Conservation (phyloP, 2,329 filamentous ascomycete genomes). For the Fusarium redolens region DNA sequence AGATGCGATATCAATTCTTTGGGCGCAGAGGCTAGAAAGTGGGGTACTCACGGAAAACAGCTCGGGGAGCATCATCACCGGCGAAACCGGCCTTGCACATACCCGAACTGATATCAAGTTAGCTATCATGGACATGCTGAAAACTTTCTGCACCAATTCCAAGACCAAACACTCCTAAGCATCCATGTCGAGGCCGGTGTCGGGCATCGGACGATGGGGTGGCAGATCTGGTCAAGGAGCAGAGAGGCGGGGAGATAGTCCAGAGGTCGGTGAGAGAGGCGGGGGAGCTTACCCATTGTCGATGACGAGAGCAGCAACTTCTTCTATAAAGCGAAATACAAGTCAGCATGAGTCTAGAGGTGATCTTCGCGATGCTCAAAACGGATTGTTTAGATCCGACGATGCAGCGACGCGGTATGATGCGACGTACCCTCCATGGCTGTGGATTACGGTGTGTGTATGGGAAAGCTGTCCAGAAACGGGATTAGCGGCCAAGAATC, state of each 20-base stretch:
- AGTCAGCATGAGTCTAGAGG: slow-evolving; percentile 54
- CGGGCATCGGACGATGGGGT: slow-evolving; percentile 41
- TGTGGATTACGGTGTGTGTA: slow-evolving; percentile 55
- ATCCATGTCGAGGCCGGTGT: slow-evolving; percentile 27
- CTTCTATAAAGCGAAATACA: slow-evolving; percentile 74
- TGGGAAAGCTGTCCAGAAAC: slow-evolving; percentile 50
- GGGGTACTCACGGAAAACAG: slow-evolving; percentile 95
- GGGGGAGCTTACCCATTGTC: slow-evolving; percentile 97
- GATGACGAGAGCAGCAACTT: slow-evolving; percentile 99
- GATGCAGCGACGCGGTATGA: slow-evolving; percentile 45
- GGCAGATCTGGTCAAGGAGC: slow-evolving; percentile 34
- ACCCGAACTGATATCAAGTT: slow-evolving; percentile 81
- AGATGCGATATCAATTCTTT: slow-evolving; percentile 32
- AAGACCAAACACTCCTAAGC: slow-evolving; percentile 11
- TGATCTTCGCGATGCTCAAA: slow-evolving; percentile 34
- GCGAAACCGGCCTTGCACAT: slow-evolving; percentile 99
- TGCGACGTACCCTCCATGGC: slow-evolving; percentile 66
- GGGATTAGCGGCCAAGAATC: slow-evolving; percentile 46
- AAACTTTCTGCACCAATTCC: slow-evolving; percentile 3
- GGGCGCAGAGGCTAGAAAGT: slow-evolving; percentile 41
- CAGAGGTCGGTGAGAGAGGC: slow-evolving; percentile 52
- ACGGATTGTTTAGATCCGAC: slow-evolving; percentile 39
- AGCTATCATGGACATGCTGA: slow-evolving; percentile 45
- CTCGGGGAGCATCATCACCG: slow-evolving; percentile 99
- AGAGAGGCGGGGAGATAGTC: slow-evolving; percentile 37